Evolutionary conservation across 257 asterid genomes (phyloP), one percentile per base, ranked within the genome.

Genomic region (Mitragyna speciosa): DNA sequence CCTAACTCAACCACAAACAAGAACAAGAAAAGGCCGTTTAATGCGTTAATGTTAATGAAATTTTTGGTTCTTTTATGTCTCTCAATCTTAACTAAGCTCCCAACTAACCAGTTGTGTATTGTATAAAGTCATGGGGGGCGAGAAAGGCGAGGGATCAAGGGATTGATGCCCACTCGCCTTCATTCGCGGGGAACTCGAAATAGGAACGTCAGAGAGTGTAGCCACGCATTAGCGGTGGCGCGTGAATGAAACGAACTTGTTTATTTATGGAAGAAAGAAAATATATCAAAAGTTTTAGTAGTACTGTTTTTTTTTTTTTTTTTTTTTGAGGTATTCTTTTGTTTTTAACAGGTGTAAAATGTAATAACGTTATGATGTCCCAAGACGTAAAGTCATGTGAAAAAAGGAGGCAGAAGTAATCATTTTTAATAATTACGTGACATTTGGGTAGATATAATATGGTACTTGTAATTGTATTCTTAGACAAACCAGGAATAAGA

Each of bases 101-200:
- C 17, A 58, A 58, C 65, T 22, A 10, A 26, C 41, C 41, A 36
- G 41, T 36, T 36, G 41, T 36, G 41, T 36, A n/a, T 36, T 36
- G 41, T 36, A 36, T 36, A 36, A 36, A 36, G 56, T 61, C 49
- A 36, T 43, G 54, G 69, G 73, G 48, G 33, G 81, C 91, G 90
- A 86, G 82, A 86, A 83, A 79, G 88, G 83, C 89, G 94, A 79
- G 83, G 87, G 67, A 81, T 86, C 73, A 51, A 48, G 70, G 78
- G 70, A 76, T 56, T 70, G 72, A 45, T 78, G 76, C 51, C 73
- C 81, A 78, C 75, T 76, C 54, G 79, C 83, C 84, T 70, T 39
- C 31, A 56, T 84, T 84, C 75, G 75, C 84, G 79, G 87, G 87
- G 33, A 9, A 3, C 24, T 54, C 54, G 41, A 58, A 36, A n/a